Evolutionary conservation across 257 asterid genomes (phyloP).

Genomic region (Oldenlandia corymbosa): DNA sequence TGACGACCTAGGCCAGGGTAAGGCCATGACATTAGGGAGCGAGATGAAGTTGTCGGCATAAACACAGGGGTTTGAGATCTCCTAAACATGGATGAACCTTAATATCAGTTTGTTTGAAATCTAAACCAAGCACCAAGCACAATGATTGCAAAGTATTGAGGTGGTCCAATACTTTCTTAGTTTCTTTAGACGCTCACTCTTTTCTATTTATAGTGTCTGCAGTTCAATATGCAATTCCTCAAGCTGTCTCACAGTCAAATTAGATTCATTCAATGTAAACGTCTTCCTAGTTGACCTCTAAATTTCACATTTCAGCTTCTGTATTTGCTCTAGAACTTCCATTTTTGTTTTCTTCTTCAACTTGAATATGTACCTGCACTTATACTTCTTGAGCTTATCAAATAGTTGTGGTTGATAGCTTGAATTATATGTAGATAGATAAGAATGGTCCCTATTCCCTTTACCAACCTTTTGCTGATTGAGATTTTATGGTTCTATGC

Average conservation of each 20-base stretch:
- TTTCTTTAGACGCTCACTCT: constrained; percentile 86
- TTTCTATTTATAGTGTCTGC: constrained; percentile 75
- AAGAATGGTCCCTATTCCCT: too few species aligned
- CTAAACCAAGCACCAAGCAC: constrained; percentile 91
- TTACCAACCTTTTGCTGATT: too few species aligned
- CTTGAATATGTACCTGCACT: too few species aligned
- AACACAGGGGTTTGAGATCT: too few species aligned
- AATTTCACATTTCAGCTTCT: constrained; percentile 61
- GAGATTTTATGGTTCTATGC: too few species aligned
- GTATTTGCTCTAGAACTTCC: constrained; percentile 60
- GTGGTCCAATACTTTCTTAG: constrained; percentile 61
- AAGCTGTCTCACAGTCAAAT: constrained; percentile 72
- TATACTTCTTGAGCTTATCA: too few species aligned
- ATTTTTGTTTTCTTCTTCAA: too few species aligned
- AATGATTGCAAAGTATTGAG: constrained; percentile 59
- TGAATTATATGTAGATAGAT: too few species aligned
- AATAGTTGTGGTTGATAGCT: too few species aligned
- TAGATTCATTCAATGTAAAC: constrained; percentile 56
- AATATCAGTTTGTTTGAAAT: constrained; percentile 57
- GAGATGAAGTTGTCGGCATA: too few species aligned
- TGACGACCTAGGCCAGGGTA: too few species aligned
- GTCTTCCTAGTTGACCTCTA: constrained; percentile 30
- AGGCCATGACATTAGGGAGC: too few species aligned
- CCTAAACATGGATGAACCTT: constrained; percentile 83
- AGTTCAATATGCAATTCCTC: constrained; percentile 75